A percentile compares a stretch with the other conserved stretches of the same genome.
Evolutionary conservation across 176 grass and related monocot species (phyloP).

Genomic region (Juncus inflexus): DNA sequence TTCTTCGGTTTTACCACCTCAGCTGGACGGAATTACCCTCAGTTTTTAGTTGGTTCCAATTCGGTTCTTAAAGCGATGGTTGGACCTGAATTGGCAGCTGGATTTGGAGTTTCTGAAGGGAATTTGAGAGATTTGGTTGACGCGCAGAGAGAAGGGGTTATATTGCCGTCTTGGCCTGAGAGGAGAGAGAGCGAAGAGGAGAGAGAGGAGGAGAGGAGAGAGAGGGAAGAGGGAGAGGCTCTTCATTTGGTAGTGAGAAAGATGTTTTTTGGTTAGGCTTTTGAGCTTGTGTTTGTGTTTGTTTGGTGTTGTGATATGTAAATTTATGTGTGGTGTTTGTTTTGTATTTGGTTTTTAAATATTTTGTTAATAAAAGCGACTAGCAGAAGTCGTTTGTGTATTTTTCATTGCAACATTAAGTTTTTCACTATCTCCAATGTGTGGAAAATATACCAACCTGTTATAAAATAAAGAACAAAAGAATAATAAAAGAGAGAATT

Average conservation of each 20-base stretch:
- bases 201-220: neutral
- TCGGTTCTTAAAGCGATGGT: conserved; percentile 56
- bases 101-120: conserved; percentile 47
- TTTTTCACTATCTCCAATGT: no score
- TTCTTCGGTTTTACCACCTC: conserved; percentile 98
- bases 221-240: conserved; percentile 17
- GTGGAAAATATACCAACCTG: no score
- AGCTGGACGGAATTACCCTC: conserved; percentile 55
- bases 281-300: neutral
- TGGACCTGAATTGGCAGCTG: conserved; percentile 69
- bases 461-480: no score
- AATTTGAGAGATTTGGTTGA: conserved; percentile 33
- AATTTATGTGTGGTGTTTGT: neutral
- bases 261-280: conserved; percentile 1
- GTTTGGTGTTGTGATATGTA: conserved; percentile 6
- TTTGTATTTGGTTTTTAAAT: no score
- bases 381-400: no score
- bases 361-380: no score
- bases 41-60: conserved; percentile 55
- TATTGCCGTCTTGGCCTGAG: conserved; percentile 44
- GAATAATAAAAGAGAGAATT: no score
- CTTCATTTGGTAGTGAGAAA: conserved; percentile 1
- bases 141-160: conserved; percentile 45
- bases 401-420: no score
- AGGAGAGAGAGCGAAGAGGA: conserved; percentile 15